Evolutionary conservation across 805 yeast genomes (phyloP).

Genomic region (Myxozyma vanderwaltii): DNA sequence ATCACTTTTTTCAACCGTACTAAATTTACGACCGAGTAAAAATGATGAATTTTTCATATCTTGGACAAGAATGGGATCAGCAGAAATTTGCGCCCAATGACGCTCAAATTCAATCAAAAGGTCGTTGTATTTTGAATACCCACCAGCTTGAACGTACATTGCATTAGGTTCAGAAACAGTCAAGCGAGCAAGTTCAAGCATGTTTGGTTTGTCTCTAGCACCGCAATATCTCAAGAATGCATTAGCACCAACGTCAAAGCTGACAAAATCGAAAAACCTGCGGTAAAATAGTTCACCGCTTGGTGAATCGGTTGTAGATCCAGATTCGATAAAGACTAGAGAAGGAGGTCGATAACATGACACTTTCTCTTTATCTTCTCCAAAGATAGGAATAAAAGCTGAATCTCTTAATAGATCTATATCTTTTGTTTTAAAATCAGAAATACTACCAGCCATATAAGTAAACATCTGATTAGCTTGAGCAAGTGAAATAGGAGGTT

Average conservation of each 20-base stretch:
- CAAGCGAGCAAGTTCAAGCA: constrained; percentile 39
- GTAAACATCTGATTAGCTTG: constrained; percentile 38
- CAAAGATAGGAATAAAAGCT: constrained; percentile 39
- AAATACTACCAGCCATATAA: constrained; percentile 38
- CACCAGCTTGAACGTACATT: constrained; percentile 36
- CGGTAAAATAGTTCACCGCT: constrained; percentile 27
- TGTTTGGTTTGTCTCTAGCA: constrained; percentile 41
- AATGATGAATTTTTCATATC: constrained; percentile 39
- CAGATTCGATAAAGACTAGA: constrained; percentile 32
- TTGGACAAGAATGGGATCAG: constrained; percentile 30
- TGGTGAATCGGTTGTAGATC: background rate
- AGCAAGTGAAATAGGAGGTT: constrained; percentile 36
- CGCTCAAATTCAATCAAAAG: constrained; percentile 34
- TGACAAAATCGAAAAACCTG: constrained; percentile 39
- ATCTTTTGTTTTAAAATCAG: constrained; percentile 35
- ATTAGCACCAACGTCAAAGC: constrained; percentile 33
- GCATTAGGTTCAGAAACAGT: constrained; percentile 37
- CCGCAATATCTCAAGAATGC: constrained; percentile 43
- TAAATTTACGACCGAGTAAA: constrained; percentile 38
- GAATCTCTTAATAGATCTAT: constrained; percentile 25
- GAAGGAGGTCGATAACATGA: constrained; percentile 34
- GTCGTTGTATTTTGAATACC: constrained; percentile 34
- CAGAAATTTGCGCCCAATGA: constrained; percentile 33
- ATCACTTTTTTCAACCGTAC: constrained; percentile 35
- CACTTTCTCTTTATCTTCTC: constrained; percentile 2